Base-by-base conservation (phyloP, 345 rosid genomes). In the Crucihimalaya himalaica region DNA sequence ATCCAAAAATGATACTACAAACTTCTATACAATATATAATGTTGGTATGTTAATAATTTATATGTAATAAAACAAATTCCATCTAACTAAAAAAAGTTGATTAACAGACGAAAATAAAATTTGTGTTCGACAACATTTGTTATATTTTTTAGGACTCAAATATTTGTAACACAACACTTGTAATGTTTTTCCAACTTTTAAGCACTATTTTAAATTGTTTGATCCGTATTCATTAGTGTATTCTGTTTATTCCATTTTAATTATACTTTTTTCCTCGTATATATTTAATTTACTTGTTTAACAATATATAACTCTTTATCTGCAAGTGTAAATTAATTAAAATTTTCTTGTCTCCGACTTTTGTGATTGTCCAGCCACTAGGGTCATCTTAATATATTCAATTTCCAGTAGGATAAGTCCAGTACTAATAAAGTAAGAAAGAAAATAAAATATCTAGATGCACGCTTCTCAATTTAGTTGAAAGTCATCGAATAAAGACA, bases 321-420 rank as follows among this genome's bases (percentile, higher is more conserved):
- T 61, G 68, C 54, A 51, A 61, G 68, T 51, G 62, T 62, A 13
- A 3, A 51, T 61, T 39, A 61, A 37, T 10, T 51, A 71, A 37
- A 8, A 2, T 8, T 34, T 29, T 27, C 7, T 50, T 27, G 43
- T 71, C 34, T 40, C 51, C 32, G 5, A 51, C 68, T 51, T 71
- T 71, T 62, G 15, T 71, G 8, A 71, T 4, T 39, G 32, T 14
- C 52, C 31, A 11, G 69, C 20, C 42, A 23, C 61, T 71, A 71
- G 62, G 20, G 23, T 62, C 31, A 51, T 19, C 14, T 68, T 52
- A 21, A 29, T 13, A 1, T 13, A 18, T 23, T 45, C 10, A 70
- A 29, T 8, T 68, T 43, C 11, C 20, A 39, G 37, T 43, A 45
- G 34, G 56, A 57, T 27, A 54, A 11, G 42, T 12, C 46, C 65